A percentile compares a stretch with the other conserved stretches of the same genome.
Evolutionary conservation across 1,284 basidiomycete species (phyloP).

Genomic region (Cutaneotrichosporon mucoides): DNA sequence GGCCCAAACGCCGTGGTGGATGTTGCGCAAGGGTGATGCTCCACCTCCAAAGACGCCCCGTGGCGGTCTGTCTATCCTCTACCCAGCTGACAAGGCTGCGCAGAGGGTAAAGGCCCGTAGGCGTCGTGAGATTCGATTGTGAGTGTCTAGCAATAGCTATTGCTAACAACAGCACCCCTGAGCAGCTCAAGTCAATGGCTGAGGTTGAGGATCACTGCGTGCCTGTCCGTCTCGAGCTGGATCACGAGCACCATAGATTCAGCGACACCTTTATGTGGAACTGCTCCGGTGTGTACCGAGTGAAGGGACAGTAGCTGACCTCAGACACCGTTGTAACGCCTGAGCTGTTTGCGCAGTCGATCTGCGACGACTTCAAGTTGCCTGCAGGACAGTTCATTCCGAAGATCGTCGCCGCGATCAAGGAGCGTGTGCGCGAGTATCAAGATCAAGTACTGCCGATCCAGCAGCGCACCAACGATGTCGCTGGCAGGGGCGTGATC

Average conservation of each 20-base stretch:
- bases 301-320: neutral
- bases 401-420: constrained; percentile 76
- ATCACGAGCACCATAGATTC: constrained; percentile 82
- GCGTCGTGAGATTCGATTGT: constrained; percentile 61
- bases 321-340: constrained; percentile 82
- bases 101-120: constrained; percentile 52
- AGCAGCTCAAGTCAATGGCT: constrained; percentile 47
- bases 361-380: constrained; percentile 88
- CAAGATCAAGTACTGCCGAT: constrained; percentile 42
- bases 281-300: constrained; percentile 63
- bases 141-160: constrained; percentile 46
- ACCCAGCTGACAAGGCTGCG: constrained; percentile 53
- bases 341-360: constrained; percentile 79
- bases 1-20: constrained; percentile 46
- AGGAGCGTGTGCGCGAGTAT: constrained; percentile 73
- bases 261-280: constrained; percentile 98
- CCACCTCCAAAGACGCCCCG: constrained; percentile 19
- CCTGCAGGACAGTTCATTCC: constrained; percentile 62
- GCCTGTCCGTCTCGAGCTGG: constrained; percentile 90
- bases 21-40: constrained; percentile 35
- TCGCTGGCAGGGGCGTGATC: constrained; percentile 24
- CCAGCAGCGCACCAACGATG: neutral
- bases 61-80: constrained; percentile 64
- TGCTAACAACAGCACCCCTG: constrained; percentile 27
- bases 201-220: constrained; percentile 59